Percentiles rank a stretch among this genome's conserved stretches.
phyloP scores from a whole-genome alignment of 768 basidiomycete species.

The Hygrocybe coccinea region DNA sequence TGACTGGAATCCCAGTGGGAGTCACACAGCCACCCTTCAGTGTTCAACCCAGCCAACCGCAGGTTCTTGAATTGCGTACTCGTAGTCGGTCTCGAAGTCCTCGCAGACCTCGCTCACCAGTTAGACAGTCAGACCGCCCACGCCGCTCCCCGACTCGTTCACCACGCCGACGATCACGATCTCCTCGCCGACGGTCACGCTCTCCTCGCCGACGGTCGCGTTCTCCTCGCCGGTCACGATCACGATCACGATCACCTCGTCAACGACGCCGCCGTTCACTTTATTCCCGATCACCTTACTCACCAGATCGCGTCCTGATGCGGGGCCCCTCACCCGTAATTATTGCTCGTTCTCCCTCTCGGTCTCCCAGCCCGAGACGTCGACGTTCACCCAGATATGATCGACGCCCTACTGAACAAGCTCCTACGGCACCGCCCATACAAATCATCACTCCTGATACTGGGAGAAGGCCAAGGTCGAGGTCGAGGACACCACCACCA shows the following conservation, averaged over 20 bases:
- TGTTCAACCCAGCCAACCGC: not conserved
- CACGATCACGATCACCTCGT: conserved; percentile 7
- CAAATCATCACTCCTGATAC: not conserved
- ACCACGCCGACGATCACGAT: not conserved
- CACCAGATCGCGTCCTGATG: not conserved
- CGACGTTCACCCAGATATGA: not conserved
- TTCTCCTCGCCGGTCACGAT: not conserved
- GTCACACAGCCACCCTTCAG: not conserved
- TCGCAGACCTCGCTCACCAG: not conserved
- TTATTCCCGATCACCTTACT: not conserved
- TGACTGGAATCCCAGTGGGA: not conserved
- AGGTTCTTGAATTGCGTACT: not conserved
- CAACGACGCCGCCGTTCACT: not conserved
- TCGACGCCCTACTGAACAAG: not conserved
- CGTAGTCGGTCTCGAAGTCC: not conserved
- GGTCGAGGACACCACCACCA: not conserved
- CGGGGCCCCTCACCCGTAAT: not conserved
- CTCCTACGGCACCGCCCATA: not conserved
- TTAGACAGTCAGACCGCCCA: not conserved
- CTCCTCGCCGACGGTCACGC: not conserved
- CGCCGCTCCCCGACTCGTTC: not conserved
- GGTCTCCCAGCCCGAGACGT: not conserved
- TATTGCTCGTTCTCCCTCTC: not conserved
- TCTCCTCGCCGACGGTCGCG: not conserved
- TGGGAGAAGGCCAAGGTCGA: not conserved